Evolutionary conservation across 2,329 filamentous ascomycete species (phyloP), one percentile per base, ranked within the genome.

Genomic region (Fusarium kyushuense): DNA sequence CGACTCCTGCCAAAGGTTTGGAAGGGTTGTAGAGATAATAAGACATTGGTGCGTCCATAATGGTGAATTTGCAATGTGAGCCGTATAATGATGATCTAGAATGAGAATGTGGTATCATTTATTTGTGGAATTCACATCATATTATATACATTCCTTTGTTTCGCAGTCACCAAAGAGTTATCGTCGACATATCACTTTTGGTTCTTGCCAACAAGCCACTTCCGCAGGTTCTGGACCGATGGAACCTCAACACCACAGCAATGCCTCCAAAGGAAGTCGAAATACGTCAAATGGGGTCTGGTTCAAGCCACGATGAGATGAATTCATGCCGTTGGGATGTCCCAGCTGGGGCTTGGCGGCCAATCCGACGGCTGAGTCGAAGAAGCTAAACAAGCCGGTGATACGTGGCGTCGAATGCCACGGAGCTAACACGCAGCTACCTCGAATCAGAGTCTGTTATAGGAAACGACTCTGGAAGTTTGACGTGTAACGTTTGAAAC

Each of bases 11-110:
- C 36, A 72, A 33, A 1, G 57, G 41, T 29, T 60, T 41, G 1
- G 70, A 72, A 5, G 70, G 70, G 8, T 52, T 58, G 12, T 72
- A 72, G 8, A 64, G 41, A 35, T 72, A 72, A 27, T 58, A 67
- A 27, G 69, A 63, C 10, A 59, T 48, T 21, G 60, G 21, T 6
- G 47, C 6, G 23, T 47, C 47, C 69, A 72, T 70, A 7, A 6
- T 51, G 17, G 1, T 4, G 7, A 19, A 3, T 8, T 3, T 36
- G 16, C 1, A 17, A 14, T 9, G 16, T 4, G 2, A 9, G 8
- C 8, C n/a, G 17, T 41, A 5, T 16, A 4, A 16, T 25, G 23
- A 11, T 8, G 4, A 35, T 29, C 2, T 19, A 13, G 10, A 2
- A 2, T 25, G n/a, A 2, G 4, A n/a, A 49, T 14, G 4, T 48